phyloP scores from a whole-genome alignment of 441 rosid genomes.

The Euphorbia schlechtendalii region DNA sequence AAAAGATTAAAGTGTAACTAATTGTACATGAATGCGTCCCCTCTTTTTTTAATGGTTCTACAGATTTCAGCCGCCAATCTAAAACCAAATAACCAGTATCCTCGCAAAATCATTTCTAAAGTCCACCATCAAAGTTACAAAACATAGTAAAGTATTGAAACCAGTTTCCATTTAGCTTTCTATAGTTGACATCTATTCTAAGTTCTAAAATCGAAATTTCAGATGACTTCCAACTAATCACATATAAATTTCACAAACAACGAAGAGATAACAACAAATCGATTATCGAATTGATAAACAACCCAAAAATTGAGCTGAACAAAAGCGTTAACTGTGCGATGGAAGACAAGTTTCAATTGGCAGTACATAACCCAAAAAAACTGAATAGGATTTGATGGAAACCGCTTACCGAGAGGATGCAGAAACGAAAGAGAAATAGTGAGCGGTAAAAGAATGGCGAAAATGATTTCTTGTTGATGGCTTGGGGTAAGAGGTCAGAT shows the following conservation, averaged over 20 bases:
- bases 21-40: background rate
- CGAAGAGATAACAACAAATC: background rate
- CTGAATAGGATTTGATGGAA: background rate
- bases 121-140: background rate
- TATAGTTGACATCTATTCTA: background rate
- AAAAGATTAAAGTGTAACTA: too few species aligned
- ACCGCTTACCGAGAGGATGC: background rate
- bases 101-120: background rate
- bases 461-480: too few species aligned
- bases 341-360: background rate
- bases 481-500: too few species aligned
- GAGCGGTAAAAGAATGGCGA: background rate
- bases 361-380: too few species aligned
- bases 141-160: background rate
- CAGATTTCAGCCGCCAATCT: background rate
- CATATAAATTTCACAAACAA: background rate
- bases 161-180: background rate
- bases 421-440: background rate
- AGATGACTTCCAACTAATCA: background rate
- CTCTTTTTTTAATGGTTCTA: background rate
- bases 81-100: background rate
- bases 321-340: background rate
- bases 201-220: background rate
- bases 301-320: background rate
- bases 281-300: background rate